Percentiles rank a stretch among this genome's conserved stretches.
These are phyloP conservation scores for Wallacemonas rigidus DNA, from an alignment of 208 protist species.

Conservation along the genomic window DNA sequence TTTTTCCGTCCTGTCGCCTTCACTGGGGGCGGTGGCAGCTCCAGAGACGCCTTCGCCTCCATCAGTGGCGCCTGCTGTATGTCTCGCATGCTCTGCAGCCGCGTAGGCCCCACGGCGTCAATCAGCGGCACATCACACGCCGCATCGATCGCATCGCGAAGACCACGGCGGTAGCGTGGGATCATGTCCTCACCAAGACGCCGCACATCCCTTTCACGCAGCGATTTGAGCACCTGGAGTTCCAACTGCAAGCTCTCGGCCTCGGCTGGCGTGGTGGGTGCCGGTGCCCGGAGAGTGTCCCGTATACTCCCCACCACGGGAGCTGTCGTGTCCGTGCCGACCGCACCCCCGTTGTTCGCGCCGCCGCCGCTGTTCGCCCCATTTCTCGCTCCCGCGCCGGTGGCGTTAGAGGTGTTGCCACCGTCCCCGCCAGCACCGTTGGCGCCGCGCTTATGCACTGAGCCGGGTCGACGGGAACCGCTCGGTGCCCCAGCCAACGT, in stretches of 20 bases:
- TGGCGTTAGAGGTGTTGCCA: background rate
- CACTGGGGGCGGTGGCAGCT: slow-evolving; percentile 27
- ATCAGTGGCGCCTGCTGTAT: slow-evolving; percentile 62
- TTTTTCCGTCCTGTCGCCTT: slow-evolving; percentile 30
- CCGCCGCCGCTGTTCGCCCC: slow-evolving; percentile 8
- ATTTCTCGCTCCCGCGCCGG: no score
- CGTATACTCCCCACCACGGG: slow-evolving; percentile 1
- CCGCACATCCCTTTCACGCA: slow-evolving; percentile 24
- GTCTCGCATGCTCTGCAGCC: slow-evolving; percentile 39
- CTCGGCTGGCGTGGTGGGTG: slow-evolving; percentile 1
- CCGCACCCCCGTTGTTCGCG: background rate
- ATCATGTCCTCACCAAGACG: slow-evolving; percentile 16
- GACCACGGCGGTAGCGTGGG: slow-evolving; percentile 12
- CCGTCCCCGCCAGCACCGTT: slow-evolving; percentile 9
- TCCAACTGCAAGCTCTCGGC: slow-evolving; percentile 27
- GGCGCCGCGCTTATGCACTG: background rate
- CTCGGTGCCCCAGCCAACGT: background rate
- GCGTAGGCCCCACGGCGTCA: slow-evolving; percentile 38
- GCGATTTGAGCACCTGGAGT: slow-evolving; percentile 24
- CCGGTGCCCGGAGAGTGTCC: slow-evolving; percentile 3
- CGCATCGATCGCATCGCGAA: slow-evolving; percentile 44
- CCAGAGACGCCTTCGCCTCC: slow-evolving; percentile 53
- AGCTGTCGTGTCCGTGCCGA: background rate
- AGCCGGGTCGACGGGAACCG: slow-evolving; percentile 4
- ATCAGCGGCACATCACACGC: slow-evolving; percentile 64